Evolutionary conservation across 2,329 filamentous ascomycete species (phyloP), one percentile per base, ranked within the genome.

Genomic region (Helotiales sp.): DNA sequence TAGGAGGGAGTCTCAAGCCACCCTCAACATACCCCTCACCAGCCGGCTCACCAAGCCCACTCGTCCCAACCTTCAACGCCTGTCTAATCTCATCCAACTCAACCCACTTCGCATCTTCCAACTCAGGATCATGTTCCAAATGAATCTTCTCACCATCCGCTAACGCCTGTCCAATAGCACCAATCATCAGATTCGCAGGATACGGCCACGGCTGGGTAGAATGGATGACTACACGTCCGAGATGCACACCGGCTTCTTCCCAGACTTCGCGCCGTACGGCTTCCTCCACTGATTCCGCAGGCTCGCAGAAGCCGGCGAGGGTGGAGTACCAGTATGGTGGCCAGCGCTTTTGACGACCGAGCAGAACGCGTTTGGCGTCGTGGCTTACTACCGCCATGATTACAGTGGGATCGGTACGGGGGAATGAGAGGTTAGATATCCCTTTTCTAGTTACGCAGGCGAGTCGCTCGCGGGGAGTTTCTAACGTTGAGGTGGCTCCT

Each of bases 91-190:
- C 93, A 1, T 93, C 93, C 37, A 96, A 81, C 0, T 86, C 81
- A 75, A 95, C 95, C 96, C 96, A 99, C 78, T 88, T 91, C 2
- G 96, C 96, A 79, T 91, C 87, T 77, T 97, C 93, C 69, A 99
- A 79, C 82, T 99, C 96, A 0, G 93, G 92, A 77, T 99, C 96
- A 78, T 98, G 91, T 15, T 91, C 89, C 3, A 99, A 81, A 74
- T 89, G 86, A 61, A 99, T 93, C 34, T 80, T 86, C 84, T 99
- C 96, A 28, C 93, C 93, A 7, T 85, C 87, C 0, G 92, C 91
- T 22, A 92, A 82, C 1, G 93, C 93, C 82, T 98, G 94, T 0
- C 90, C 95, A 73, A 99, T 89, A 1, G 94, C 94, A 3, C 86
- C 93, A 72, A 96, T 92, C 91, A 96, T 96, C 73, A 96, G 78